Evolutionary conservation across 108 stramenopile species (phyloP).

Genomic region (Nannochloropsis gaditana): DNA sequence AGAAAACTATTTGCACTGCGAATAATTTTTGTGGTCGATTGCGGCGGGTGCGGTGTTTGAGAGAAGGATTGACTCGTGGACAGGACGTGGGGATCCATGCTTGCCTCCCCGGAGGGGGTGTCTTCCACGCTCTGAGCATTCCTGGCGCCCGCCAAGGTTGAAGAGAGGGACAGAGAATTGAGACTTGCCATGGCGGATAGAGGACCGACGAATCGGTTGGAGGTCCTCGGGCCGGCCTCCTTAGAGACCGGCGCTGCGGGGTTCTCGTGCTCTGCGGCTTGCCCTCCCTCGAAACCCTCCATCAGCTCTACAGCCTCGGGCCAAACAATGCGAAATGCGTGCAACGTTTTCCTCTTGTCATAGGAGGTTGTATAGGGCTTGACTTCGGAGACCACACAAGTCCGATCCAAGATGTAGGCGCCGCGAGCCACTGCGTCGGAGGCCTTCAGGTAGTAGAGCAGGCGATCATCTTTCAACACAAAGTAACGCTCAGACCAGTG

Average conservation of each 20-base stretch:
- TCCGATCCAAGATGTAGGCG: slow-evolving; percentile 18
- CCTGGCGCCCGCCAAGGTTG: not conserved
- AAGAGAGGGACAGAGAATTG: not conserved
- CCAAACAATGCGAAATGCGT: slow-evolving; percentile 24
- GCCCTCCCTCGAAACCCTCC: not conserved
- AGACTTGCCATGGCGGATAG: not conserved
- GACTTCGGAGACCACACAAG: slow-evolving; percentile 18
- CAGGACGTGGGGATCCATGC: slow-evolving; percentile 16
- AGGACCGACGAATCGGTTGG: not conserved
- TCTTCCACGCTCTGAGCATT: not conserved
- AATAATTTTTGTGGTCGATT: not conserved
- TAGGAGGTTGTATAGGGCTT: not conserved
- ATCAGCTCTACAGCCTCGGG: slow-evolving; percentile 21
- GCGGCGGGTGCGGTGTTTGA: not conserved
- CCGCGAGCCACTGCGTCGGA: not conserved
- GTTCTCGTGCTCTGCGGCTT: not conserved
- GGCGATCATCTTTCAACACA: slow-evolving; percentile 7
- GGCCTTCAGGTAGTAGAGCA: not conserved
- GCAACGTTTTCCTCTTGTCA: slow-evolving; percentile 20
- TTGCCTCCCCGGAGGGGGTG: not conserved
- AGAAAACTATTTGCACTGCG: not conserved
- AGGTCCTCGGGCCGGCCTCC: not conserved
- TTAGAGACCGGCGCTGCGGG: not conserved
- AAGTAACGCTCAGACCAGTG: slow-evolving; percentile 17
- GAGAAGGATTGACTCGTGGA: not conserved